Base-by-base conservation (phyloP, 208 protist species). In the Acanthamoeba healyi region DNA sequence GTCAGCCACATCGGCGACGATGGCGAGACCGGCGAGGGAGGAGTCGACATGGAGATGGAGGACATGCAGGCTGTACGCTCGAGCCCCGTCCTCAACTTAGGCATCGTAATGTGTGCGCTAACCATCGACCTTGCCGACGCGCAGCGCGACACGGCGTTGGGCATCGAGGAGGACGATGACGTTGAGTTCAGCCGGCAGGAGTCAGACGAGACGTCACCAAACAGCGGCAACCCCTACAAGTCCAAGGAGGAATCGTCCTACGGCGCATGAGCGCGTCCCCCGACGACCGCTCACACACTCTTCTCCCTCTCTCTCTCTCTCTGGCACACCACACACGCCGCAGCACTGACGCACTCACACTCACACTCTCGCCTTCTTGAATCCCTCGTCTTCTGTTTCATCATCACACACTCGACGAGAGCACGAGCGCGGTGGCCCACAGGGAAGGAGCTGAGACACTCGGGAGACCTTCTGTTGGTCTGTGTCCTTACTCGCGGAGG, bases 41-140 rank as follows among this genome's bases (percentile, higher is more conserved):
- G 17, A 61, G 26, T 36, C 40, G 44, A 54, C 19, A 24, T 87
- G 42, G 79, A 87, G 49, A 51, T 87, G 79, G 82, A 90, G 58
- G 58, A 90, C 54, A 90, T 90, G 82, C 82, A 90, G 38, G 58
- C 82, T 26, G 74, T 56, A 84, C 70, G 70, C 19, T 38, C n/a
- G 2, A 32, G 4, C 36, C 1, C 26, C 70, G 2, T 44, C 70
- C 38, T 44, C 26, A 77, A 7, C 32, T n/a, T 77, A n/a, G n/a
- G n/a, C n/a, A n/a, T 34, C 67, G n/a, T 9, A 40, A 77, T 42
- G 29, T 77, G 10, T 77, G n/a, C 7, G 34, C 40, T 22, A 6
- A 7, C 14, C 4, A 40, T 2, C n/a, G 34, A 15, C 0, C 22
- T 10, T 0, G 24, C 26, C 7, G 19, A 56, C n/a, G n/a, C n/a